Conservation (phyloP, 805 yeast species). For the Brettanomyces bruxellensis region DNA sequence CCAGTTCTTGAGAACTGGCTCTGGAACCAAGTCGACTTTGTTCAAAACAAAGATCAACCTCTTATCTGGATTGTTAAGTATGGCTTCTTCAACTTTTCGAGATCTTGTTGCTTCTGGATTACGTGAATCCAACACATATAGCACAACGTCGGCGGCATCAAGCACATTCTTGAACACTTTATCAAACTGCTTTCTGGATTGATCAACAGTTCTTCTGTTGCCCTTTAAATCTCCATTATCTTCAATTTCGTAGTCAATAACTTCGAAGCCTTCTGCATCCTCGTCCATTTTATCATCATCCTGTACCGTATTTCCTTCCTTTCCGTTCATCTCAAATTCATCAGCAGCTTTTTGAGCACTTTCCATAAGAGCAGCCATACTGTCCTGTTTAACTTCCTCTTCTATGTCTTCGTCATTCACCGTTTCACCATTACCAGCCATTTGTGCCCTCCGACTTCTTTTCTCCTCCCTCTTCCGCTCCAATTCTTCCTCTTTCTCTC, state of each 20-base stretch:
- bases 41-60: constrained; percentile 79
- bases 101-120: constrained; percentile 96
- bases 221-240: constrained; percentile 22
- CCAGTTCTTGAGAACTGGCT: constrained; percentile 79
- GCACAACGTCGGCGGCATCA: constrained; percentile 82
- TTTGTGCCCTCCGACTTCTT: constrained; percentile 21
- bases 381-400: constrained; percentile 29
- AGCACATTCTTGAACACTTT: constrained; percentile 90
- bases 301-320: constrained; percentile 30
- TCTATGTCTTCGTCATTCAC: constrained; percentile 35
- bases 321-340: constrained; percentile 34
- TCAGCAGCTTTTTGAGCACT: constrained; percentile 86
- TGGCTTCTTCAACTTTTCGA: constrained; percentile 82
- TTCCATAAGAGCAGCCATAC: constrained; percentile 74
- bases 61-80: constrained; percentile 70
- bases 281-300: constrained; percentile 34
- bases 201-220: constrained; percentile 41
- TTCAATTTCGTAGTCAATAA: constrained; percentile 29
- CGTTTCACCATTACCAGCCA: constrained; percentile 23
- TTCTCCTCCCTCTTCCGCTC: constrained; percentile 25
- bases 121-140: constrained; percentile 94
- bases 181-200: constrained; percentile 85
- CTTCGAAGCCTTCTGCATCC: constrained; percentile 39
- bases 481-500: constrained; percentile 46
- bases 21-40: constrained; percentile 90